Conservation (phyloP, 179 eudicot genomes). For the Carnegiea gigantea region DNA sequence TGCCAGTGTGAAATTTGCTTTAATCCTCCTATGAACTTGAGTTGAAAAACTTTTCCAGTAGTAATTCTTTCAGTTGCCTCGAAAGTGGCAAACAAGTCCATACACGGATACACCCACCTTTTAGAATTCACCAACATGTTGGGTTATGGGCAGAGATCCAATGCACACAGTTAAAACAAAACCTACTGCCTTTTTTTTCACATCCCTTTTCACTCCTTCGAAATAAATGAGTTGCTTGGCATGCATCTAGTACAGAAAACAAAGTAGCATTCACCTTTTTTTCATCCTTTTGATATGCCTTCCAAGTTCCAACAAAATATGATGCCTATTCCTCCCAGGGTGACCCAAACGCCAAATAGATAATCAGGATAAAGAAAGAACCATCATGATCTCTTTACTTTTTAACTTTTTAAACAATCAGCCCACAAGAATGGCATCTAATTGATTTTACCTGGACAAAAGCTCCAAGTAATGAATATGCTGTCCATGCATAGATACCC, state of each 20-base stretch:
- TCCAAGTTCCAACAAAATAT: too few species aligned
- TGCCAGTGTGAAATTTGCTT: neutral
- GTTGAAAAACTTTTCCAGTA: neutral
- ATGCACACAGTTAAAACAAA: neutral
- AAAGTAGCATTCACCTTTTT: neutral
- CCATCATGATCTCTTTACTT: neutral
- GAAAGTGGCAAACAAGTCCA: neutral
- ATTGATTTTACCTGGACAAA: neutral
- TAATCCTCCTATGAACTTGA: neutral
- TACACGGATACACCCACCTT: neutral
- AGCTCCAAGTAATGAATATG: slow-evolving; percentile 3
- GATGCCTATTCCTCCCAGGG: neutral
- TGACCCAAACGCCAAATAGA: neutral
- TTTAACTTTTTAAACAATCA: neutral
- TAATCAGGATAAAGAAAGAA: neutral
- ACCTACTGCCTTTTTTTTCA: neutral
- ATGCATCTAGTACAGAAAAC: neutral
- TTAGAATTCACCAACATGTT: neutral
- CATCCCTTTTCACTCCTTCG: neutral
- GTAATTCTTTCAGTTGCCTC: neutral
- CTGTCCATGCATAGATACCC: neutral
- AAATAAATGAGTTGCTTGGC: neutral
- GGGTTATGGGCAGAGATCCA: neutral
- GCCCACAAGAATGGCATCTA: neutral
- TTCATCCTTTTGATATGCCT: neutral